Percentiles rank a stretch among this genome's conserved stretches.
These are phyloP conservation scores for Mycena epipterygia DNA, from an alignment of 768 basidiomycete genomes.

Conservation along the genomic window DNA sequence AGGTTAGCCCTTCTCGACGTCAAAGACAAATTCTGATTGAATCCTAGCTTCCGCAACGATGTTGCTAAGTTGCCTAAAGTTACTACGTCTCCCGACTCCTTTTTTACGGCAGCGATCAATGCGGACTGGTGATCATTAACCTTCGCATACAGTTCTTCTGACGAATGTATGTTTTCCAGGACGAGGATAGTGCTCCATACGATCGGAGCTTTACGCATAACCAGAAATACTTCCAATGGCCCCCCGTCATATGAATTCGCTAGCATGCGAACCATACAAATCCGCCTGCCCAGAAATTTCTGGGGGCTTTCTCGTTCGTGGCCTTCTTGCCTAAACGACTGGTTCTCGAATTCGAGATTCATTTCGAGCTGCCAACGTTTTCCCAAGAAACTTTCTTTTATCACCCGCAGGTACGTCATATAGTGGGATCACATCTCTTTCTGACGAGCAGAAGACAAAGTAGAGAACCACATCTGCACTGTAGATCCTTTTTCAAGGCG, in stretches of 20 bases:
- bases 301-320: not conserved
- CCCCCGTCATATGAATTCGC: too few relatives aligned
- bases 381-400: slow-evolving; percentile 1
- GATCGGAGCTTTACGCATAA: not conserved
- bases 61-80: not conserved
- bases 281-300: not conserved
- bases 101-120: not conserved
- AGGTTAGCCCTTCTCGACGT: not conserved
- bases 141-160: not conserved
- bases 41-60: not conserved
- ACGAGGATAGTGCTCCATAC: not conserved
- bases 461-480: not conserved
- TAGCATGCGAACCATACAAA: not conserved
- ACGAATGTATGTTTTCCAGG: not conserved
- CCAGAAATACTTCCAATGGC: not conserved
- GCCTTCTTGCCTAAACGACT: slow-evolving; percentile 6
- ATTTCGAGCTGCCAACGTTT: not conserved
- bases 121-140: not conserved
- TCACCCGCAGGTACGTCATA: not conserved
- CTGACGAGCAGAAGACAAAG: not conserved
- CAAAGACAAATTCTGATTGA: not conserved
- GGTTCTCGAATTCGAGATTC: not conserved
- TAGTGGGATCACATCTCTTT: slow-evolving; percentile 10
- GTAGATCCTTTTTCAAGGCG: not conserved
- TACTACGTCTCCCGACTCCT: not conserved